Percentiles rank a stretch among this genome's conserved stretches.
Evolutionary conservation across 2,329 filamentous ascomycete species (phyloP).

Genomic region (Aspergillus cejpii): DNA sequence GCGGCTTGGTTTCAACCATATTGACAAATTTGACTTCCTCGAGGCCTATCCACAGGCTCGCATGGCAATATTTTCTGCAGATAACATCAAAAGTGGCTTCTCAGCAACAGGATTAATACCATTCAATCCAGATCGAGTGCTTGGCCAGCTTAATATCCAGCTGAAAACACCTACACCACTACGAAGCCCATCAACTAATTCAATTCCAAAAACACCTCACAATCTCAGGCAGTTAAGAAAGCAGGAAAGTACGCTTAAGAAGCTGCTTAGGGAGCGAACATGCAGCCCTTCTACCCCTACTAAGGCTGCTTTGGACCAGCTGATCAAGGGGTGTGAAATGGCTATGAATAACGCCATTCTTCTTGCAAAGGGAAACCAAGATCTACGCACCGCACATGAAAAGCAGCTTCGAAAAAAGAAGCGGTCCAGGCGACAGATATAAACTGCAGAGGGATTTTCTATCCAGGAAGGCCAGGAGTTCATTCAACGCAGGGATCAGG

Average conservation of each 20-base stretch:
- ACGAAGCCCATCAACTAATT: constrained; percentile 1
- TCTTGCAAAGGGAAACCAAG: too few species aligned
- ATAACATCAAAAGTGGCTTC: constrained; percentile 6
- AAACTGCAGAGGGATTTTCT: background rate
- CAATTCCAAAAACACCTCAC: constrained; percentile 3
- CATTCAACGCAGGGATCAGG: background rate
- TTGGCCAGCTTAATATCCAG: constrained; percentile 7
- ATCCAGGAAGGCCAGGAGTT: background rate
- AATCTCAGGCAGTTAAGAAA: constrained; percentile 5
- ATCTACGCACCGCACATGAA: background rate
- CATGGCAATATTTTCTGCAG: background rate
- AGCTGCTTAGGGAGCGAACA: background rate
- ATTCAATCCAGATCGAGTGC: constrained; percentile 4
- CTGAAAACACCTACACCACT: constrained; percentile 3
- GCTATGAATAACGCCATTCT: too few species aligned
- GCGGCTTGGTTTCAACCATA: constrained; percentile 25
- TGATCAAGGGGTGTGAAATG: background rate
- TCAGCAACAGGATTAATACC: constrained; percentile 7
- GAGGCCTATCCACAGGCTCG: constrained; percentile 4
- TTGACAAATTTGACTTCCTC: constrained; percentile 13
- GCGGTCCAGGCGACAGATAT: background rate
- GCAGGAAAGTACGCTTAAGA: constrained; percentile 1
- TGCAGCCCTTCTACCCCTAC: background rate
- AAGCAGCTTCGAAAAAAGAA: background rate
- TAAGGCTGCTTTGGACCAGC: background rate